phyloP scores from a whole-genome alignment of 2,329 filamentous ascomycete genomes.

The Salinomyces thailandicus region DNA sequence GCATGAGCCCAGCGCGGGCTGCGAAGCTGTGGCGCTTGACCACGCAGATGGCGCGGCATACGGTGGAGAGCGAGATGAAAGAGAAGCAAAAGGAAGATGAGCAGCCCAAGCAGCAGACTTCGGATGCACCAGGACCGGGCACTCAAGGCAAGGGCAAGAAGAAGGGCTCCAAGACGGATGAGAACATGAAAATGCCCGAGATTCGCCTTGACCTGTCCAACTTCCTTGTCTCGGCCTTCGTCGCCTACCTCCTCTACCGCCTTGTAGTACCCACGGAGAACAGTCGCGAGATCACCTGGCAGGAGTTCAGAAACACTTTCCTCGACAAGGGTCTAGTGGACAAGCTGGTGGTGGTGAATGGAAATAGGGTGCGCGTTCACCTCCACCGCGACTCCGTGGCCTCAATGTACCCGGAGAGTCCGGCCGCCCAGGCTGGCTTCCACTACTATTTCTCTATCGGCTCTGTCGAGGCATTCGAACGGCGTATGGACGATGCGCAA shows the following conservation, averaged over 20 bases:
- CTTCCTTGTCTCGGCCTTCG: constrained; percentile 47
- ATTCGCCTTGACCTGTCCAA: constrained; percentile 47
- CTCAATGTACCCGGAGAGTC: constrained; percentile 64
- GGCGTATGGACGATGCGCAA: constrained; percentile 78
- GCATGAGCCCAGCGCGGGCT: constrained; percentile 50
- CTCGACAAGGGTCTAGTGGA: constrained; percentile 92
- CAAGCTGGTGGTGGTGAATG: constrained; percentile 73
- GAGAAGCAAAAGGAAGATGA: constrained; percentile 18
- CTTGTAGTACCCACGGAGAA: constrained; percentile 57
- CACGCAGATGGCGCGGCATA: constrained; percentile 45
- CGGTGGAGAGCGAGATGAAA: constrained; percentile 32
- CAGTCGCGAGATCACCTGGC: constrained; percentile 84
- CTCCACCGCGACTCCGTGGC: constrained; percentile 65
- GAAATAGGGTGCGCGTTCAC: constrained; percentile 67
- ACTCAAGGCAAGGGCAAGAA: constrained; percentile 29
- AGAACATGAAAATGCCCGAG: constrained; percentile 30
- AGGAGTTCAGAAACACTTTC: constrained; percentile 89
- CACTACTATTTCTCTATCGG: constrained; percentile 93
- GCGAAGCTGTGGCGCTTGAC: constrained; percentile 51
- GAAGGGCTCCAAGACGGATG: constrained; percentile 29
- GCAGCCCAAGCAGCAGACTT: constrained; percentile 33
- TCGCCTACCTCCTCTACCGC: constrained; percentile 53
- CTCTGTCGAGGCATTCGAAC: constrained; percentile 86
- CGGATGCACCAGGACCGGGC: constrained; percentile 35
- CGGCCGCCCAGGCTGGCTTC: constrained; percentile 57